These are phyloP conservation scores for Penicillium flavigenum DNA, from an alignment of 495 filamentous ascomycete species.

Conservation along the genomic window DNA sequence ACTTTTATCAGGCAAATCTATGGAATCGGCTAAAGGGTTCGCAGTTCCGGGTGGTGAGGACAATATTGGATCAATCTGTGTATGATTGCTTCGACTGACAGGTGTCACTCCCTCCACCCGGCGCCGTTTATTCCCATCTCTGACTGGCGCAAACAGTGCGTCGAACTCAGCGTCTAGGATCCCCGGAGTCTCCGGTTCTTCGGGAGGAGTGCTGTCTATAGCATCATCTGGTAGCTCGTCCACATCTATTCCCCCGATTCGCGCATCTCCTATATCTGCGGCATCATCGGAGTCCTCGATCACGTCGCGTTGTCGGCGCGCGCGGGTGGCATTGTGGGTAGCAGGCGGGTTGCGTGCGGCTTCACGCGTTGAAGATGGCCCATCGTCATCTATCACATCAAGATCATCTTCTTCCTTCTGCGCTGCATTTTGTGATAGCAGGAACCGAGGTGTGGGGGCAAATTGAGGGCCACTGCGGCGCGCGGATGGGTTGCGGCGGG, in stretches of 20 bases:
- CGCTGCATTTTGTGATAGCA: constrained; percentile 32
- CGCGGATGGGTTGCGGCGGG: constrained; percentile 30
- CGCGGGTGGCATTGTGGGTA: constrained; percentile 2
- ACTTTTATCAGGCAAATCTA: constrained; percentile 6
- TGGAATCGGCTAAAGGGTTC: background rate
- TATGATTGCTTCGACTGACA: constrained; percentile 1
- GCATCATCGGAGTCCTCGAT: constrained; percentile 40
- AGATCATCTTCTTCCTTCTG: constrained; percentile 12
- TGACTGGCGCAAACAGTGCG: constrained; percentile 29
- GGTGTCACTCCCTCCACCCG: constrained; percentile 17
- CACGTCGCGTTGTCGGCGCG: constrained; percentile 30
- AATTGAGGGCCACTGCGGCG: constrained; percentile 39
- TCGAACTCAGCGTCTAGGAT: constrained; percentile 31
- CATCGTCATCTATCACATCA: constrained; percentile 29
- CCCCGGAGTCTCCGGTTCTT: constrained; percentile 8
- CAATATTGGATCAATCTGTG: constrained; percentile 12
- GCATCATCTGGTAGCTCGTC: constrained; percentile 15
- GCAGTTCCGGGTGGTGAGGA: constrained; percentile 24
- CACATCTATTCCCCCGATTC: background rate
- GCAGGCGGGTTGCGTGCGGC: constrained; percentile 11
- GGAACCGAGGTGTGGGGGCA: constrained; percentile 43
- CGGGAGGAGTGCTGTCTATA: constrained; percentile 26
- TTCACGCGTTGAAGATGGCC: constrained; percentile 20
- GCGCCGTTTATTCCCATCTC: constrained; percentile 33
- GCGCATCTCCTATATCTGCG: constrained; percentile 12